Evolutionary conservation across 768 basidiomycete species (phyloP), one percentile per base, ranked within the genome.

Genomic region (Leccinum obscurum): DNA sequence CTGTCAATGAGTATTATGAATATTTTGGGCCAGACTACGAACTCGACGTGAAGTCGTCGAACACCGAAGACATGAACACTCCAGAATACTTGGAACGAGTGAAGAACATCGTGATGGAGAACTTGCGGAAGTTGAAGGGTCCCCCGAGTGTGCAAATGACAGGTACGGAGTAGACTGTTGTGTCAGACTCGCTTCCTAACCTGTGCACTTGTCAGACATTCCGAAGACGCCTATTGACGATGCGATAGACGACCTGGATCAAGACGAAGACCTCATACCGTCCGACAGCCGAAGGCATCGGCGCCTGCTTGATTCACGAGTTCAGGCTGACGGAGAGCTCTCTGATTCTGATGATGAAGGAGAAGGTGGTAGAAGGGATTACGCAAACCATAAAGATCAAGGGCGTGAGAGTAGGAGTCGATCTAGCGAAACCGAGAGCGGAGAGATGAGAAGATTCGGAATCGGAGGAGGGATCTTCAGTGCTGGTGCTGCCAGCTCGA

Each of bases 271-370:
- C 65, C 77, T 90, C 66, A 85, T 89, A 51, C 82, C 90, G 54
- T 80, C 87, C 15, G 85, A 99, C 68, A 84, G 84, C 11, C 84
- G 95, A 54, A 83, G 91, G 64, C 87, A 90, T 24, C 84, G 83
- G 66, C 83, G 88, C 15, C 75, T 93, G 9, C 83, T 95, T 35
- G 96, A 99, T 71, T 83, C 87, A 24, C 81, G 88, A 24, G 81
- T 90, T 62, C 94, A 95, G 71, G 85, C 83, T 5, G 93, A 96
- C 44, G 90, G 89, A 22, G 93, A 95, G 68, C 81, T 97, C 13
- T 97, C 94, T 7, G 97, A 99, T 73, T 98, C 97, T 2, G 97
- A 99, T 64, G 97, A 99, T 71, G 97, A 99, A 76, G 95, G 93
- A 17, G 90, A 90, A 66, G 95, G 92, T 50, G 92, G 88, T 1